These are phyloP conservation scores for Cryptococcus sp. DNA, from an alignment of 1,284 basidiomycete genomes.

Conservation along the genomic window DNA sequence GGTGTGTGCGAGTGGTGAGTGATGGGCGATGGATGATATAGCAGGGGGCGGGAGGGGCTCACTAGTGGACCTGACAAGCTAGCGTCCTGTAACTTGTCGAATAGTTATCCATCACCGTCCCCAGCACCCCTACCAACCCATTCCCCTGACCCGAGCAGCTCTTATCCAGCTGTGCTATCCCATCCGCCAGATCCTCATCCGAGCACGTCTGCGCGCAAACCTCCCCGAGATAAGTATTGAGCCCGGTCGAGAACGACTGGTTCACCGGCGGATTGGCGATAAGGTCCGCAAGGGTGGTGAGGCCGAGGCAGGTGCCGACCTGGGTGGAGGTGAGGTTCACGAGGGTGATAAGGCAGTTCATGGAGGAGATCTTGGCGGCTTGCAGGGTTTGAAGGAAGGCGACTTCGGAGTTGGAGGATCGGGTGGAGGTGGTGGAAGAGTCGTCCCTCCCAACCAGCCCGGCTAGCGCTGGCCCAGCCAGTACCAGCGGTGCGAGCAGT, in stretches of 20 bases:
- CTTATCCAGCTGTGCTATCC: slow-evolving; percentile 15
- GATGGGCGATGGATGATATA: background rate
- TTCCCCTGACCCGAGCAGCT: slow-evolving; percentile 16
- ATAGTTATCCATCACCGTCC: slow-evolving; percentile 30
- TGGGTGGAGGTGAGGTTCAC: slow-evolving; percentile 37
- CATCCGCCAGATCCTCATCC: slow-evolving; percentile 20
- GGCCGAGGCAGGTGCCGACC: slow-evolving; percentile 32
- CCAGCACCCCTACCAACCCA: slow-evolving; percentile 20
- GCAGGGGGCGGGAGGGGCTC: slow-evolving; percentile 5
- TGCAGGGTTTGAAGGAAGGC: slow-evolving; percentile 36
- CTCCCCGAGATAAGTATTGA: slow-evolving; percentile 24
- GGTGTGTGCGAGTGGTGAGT: background rate
- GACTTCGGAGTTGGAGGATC: slow-evolving; percentile 5
- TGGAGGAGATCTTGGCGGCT: slow-evolving; percentile 31
- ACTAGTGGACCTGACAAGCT: slow-evolving; percentile 37
- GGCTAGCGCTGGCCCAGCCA: slow-evolving; percentile 1
- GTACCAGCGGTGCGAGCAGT: slow-evolving; percentile 2
- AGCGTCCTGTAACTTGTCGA: slow-evolving; percentile 32
- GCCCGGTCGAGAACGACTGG: slow-evolving; percentile 25
- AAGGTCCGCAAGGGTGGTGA: slow-evolving; percentile 24
- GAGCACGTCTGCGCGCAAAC: slow-evolving; percentile 24
- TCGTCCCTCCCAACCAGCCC: slow-evolving; percentile 5
- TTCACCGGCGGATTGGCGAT: slow-evolving; percentile 16
- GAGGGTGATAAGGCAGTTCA: slow-evolving; percentile 39
- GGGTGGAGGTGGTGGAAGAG: background rate